Conservation (phyloP, 306 rosid genomes). For the Oemleria cerasiformis region DNA sequence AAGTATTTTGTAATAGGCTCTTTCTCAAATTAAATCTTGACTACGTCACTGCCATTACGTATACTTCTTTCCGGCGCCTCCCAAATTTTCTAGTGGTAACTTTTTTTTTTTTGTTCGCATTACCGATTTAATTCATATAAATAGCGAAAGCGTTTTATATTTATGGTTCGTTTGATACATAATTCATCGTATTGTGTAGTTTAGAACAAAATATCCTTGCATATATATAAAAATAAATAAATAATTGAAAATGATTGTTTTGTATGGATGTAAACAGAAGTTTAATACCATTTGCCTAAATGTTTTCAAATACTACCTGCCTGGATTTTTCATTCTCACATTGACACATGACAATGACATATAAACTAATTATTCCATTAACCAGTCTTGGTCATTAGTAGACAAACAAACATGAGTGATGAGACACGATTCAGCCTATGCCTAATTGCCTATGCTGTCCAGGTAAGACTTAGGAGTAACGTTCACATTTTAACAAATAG, state of each 20-base stretch:
- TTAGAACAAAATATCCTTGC: too few species aligned
- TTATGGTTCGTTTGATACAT: too few species aligned
- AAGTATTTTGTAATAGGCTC: too few species aligned
- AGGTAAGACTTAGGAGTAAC: conserved; percentile 7
- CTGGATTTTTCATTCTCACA: conserved; percentile 28
- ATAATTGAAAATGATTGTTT: neutral
- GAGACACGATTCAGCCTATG: conserved; percentile 10
- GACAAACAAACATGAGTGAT: conserved; percentile 31
- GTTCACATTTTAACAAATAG: conserved; percentile 7
- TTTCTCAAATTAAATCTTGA: too few species aligned
- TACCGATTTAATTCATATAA: too few species aligned
- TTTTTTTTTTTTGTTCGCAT: too few species aligned
- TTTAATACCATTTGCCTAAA: neutral
- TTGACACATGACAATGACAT: conserved; percentile 36
- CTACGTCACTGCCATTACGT: too few species aligned
- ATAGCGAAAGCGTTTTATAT: too few species aligned
- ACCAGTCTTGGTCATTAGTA: conserved; percentile 25
- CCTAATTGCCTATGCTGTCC: conserved; percentile 1
- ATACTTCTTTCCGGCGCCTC: too few species aligned
- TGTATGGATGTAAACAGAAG: neutral
- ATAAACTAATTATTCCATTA: conserved; percentile 25
- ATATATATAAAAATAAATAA: too few species aligned
- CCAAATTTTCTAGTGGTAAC: too few species aligned
- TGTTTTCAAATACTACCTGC: conserved; percentile 22
- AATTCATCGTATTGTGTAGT: too few species aligned